Evolutionary conservation across 2,329 filamentous ascomycete species (phyloP).

Genomic region (Arthrobotrys conoides): DNA sequence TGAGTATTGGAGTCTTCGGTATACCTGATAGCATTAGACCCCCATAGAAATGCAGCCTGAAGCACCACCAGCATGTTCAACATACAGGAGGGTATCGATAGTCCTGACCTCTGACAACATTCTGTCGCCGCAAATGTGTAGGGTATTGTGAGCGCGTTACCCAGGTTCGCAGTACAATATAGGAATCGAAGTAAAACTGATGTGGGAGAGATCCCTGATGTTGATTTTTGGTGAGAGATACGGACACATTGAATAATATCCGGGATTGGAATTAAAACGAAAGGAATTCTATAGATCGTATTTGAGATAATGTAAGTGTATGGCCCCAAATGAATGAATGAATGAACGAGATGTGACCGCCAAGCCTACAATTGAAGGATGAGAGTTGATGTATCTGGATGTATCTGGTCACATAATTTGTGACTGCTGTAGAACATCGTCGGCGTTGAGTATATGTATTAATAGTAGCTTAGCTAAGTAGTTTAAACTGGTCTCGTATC

Average conservation of each 20-base stretch:
- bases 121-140: constrained; percentile 55
- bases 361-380: constrained; percentile 44
- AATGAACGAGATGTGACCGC: neutral
- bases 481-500: too few species aligned
- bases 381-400: constrained; percentile 29
- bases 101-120: constrained; percentile 31
- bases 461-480: neutral
- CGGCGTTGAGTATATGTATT: too few species aligned
- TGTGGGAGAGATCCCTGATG: constrained; percentile 48
- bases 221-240: constrained; percentile 35
- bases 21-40: constrained; percentile 41
- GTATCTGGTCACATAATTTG: constrained; percentile 53
- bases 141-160: constrained; percentile 54
- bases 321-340: neutral
- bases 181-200: constrained; percentile 45
- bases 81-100: constrained; percentile 32
- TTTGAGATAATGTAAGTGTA: constrained; percentile 11
- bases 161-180: constrained; percentile 51
- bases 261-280: constrained; percentile 48
- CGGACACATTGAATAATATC: constrained; percentile 52
- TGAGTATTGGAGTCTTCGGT: neutral
- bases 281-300: constrained; percentile 27
- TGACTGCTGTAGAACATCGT: constrained; percentile 57
- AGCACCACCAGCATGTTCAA: constrained; percentile 47
- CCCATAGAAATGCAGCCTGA: constrained; percentile 37